phyloP scores from a whole-genome alignment of 2,329 filamentous ascomycete genomes.

The Ramichloridium luteum region DNA sequence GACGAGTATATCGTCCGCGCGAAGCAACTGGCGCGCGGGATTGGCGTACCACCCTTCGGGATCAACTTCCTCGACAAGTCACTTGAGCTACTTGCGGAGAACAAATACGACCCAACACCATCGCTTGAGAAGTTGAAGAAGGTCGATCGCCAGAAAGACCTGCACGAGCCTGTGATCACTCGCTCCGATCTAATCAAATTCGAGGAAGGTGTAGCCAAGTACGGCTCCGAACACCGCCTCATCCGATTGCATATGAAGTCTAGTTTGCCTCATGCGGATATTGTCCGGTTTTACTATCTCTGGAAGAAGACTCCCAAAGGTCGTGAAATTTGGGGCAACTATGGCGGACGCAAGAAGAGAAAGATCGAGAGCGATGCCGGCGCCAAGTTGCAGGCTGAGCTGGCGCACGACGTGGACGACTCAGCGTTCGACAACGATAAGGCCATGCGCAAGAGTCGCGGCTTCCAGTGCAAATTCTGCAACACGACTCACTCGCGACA shows the following conservation, averaged over 20 bases:
- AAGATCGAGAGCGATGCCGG: constrained; percentile 47
- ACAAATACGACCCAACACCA: constrained; percentile 57
- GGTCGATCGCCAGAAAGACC: constrained; percentile 53
- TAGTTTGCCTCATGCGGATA: constrained; percentile 56
- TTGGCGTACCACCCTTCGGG: constrained; percentile 61
- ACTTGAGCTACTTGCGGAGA: constrained; percentile 57
- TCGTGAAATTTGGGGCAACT: constrained; percentile 79
- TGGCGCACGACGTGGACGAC: constrained; percentile 85
- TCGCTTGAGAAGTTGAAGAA: constrained; percentile 59
- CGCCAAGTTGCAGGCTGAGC: constrained; percentile 75
- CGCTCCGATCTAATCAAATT: constrained; percentile 76
- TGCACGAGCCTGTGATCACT: constrained; percentile 75
- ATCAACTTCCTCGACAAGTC: constrained; percentile 85
- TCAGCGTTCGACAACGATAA: constrained; percentile 91
- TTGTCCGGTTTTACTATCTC: constrained; percentile 89
- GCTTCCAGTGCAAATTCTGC: constrained; percentile 92
- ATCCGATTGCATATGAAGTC: constrained; percentile 80
- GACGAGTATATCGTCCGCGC: constrained; percentile 66
- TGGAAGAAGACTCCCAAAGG: constrained; percentile 93
- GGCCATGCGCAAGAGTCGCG: constrained; percentile 62
- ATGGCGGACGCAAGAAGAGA: constrained; percentile 78
- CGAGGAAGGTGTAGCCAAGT: constrained; percentile 80
- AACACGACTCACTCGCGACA: constrained; percentile 65
- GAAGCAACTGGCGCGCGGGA: constrained; percentile 48
- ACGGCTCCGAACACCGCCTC: constrained; percentile 75